A percentile compares a stretch with the other conserved stretches of the same genome.
Conservation (phyloP, 306 rosid genomes). For the Fragaria iinumae region DNA sequence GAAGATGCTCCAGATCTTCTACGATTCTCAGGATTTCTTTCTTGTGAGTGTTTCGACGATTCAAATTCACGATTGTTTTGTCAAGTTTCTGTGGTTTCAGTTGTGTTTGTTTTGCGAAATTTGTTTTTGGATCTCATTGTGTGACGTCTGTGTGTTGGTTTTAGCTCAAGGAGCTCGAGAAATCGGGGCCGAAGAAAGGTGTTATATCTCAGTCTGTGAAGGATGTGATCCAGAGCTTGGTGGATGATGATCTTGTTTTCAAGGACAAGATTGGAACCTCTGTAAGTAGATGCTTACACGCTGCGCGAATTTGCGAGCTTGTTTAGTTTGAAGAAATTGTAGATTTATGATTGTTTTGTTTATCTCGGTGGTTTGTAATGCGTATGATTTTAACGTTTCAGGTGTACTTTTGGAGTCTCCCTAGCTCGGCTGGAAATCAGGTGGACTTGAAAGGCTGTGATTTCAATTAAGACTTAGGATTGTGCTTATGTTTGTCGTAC, state of each 20-base stretch:
- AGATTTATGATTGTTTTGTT: background rate
- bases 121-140: background rate
- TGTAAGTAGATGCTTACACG: constrained; percentile 49
- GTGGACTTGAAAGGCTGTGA: constrained; percentile 35
- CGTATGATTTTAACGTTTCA: constrained; percentile 21
- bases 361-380: background rate
- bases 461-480: too few species aligned
- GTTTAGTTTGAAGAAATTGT: background rate
- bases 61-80: background rate
- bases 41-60: constrained; percentile 46
- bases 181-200: constrained; percentile 82
- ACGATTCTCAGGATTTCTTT: constrained; percentile 83
- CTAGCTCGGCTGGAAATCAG: constrained; percentile 98
- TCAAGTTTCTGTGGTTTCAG: too few species aligned
- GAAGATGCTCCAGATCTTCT: constrained; percentile 93
- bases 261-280: constrained; percentile 98
- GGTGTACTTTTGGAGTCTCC: constrained; percentile 98
- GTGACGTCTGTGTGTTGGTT: constrained; percentile 1
- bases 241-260: constrained; percentile 92
- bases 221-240: constrained; percentile 89
- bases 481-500: background rate
- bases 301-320: background rate
- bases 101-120: background rate
- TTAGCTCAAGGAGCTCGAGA: constrained; percentile 97
- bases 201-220: constrained; percentile 93